These are phyloP conservation scores for Cantharellus cinnabarinus DNA, from an alignment of 768 basidiomycete genomes.

Conservation along the genomic window DNA sequence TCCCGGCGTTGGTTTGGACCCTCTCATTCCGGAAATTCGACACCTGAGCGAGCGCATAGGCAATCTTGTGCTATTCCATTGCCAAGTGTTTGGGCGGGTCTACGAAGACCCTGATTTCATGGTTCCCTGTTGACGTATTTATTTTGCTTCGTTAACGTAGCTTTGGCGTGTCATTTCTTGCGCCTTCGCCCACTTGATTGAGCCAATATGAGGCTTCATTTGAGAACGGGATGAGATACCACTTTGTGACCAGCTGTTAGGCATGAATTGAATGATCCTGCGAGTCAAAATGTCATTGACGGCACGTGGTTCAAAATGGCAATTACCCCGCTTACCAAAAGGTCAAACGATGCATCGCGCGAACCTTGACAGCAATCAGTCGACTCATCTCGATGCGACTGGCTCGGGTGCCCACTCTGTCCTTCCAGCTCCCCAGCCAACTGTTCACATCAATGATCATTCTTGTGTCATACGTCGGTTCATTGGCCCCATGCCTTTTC, in stretches of 20 bases:
- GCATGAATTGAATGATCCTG: no score
- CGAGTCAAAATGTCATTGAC: no score
- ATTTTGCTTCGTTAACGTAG: no score
- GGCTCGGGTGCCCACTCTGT: background rate
- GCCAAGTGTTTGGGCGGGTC: slow-evolving; percentile 53
- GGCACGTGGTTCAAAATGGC: no score
- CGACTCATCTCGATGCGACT: background rate
- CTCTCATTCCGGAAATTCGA: slow-evolving; percentile 46
- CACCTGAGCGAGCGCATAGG: slow-evolving; percentile 50
- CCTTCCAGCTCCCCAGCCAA: slow-evolving; percentile 6
- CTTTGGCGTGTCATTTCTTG: no score
- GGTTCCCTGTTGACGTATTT: background rate
- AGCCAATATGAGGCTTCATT: no score
- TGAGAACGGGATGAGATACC: no score
- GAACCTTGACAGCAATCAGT: background rate
- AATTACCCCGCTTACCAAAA: no score
- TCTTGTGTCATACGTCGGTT: slow-evolving; percentile 28
- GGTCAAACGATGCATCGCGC: background rate
- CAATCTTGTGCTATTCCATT: slow-evolving; percentile 51
- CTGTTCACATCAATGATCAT: slow-evolving; percentile 10
- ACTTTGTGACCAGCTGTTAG: no score
- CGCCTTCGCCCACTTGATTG: no score
- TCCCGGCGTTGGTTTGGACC: slow-evolving; percentile 43
- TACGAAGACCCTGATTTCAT: slow-evolving; percentile 48
- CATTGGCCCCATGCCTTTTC: slow-evolving; percentile 59